A percentile compares a stretch with the other conserved stretches of the same genome.
These are phyloP conservation scores for Ophiostoma angusticollis DNA, from an alignment of 2,329 filamentous ascomycete genomes.

Conservation along the genomic window DNA sequence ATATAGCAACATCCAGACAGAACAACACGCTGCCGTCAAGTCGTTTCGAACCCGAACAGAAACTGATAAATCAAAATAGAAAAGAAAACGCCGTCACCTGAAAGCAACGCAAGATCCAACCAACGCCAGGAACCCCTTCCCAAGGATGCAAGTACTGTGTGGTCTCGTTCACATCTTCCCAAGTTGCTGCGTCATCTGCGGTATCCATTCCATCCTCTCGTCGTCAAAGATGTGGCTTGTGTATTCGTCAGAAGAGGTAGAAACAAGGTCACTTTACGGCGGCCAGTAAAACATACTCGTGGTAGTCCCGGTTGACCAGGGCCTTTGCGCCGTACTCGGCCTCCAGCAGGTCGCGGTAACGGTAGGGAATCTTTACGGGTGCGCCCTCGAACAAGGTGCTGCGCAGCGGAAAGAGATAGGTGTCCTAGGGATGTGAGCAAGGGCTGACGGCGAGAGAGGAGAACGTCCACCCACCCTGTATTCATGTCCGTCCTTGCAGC, in stretches of 20 bases:
- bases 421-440: slow-evolving; percentile 26
- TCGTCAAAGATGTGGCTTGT: slow-evolving; percentile 14
- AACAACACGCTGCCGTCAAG: too few species aligned
- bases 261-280: too few species aligned
- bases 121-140: too few species aligned
- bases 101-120: too few species aligned
- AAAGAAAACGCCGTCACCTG: too few species aligned
- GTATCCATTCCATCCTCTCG: slow-evolving; percentile 13
- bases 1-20: too few species aligned
- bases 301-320: slow-evolving; percentile 36
- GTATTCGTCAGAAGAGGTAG: not conserved
- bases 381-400: slow-evolving; percentile 56
- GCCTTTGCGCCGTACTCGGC: slow-evolving; percentile 44
- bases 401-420: slow-evolving; percentile 55
- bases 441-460: not conserved
- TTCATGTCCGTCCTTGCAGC: slow-evolving; percentile 38
- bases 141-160: too few species aligned
- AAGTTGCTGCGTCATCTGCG: slow-evolving; percentile 5
- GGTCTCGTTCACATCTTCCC: too few species aligned
- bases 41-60: too few species aligned
- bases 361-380: slow-evolving; percentile 51
- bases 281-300: slow-evolving; percentile 43
- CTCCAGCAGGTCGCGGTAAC: slow-evolving; percentile 44
- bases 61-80: too few species aligned
- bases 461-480: slow-evolving; percentile 25